phyloP scores from a whole-genome alignment of 2,329 filamentous ascomycete species.

The Penicillium italicum region DNA sequence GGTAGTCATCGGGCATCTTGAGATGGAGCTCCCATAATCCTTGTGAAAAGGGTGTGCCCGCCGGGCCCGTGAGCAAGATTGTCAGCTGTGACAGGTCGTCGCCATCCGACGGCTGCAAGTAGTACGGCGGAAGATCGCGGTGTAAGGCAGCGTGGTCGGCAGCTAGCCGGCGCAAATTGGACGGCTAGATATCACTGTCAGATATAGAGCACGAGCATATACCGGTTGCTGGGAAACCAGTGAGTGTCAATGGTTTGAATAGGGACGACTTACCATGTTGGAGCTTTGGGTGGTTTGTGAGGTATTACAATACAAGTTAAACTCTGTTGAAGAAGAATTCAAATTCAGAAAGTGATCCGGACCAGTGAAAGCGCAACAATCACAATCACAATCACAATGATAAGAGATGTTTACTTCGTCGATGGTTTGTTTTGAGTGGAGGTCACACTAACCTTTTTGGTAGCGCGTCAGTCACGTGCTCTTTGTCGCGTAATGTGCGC shows the following conservation, averaged over 20 bases:
- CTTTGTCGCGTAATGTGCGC: constrained; percentile 6
- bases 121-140: constrained; percentile 58
- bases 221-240: constrained; percentile 5
- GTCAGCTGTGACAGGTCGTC: constrained; percentile 58
- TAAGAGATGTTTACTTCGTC: constrained; percentile 23
- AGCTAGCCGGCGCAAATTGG: constrained; percentile 55
- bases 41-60: constrained; percentile 56
- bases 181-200: constrained; percentile 26
- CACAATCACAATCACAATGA: constrained; percentile 8
- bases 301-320: neutral
- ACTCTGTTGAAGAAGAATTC: neutral
- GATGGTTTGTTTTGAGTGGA: constrained; percentile 18
- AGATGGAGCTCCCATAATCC: constrained; percentile 60
- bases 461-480: constrained; percentile 16
- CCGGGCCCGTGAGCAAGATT: constrained; percentile 57
- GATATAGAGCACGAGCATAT: neutral
- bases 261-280: constrained; percentile 20
- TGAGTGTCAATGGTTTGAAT: neutral
- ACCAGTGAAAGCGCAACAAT: neutral
- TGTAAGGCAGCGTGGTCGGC: constrained; percentile 58
- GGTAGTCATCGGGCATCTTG: constrained; percentile 57
- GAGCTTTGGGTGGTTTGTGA: neutral
- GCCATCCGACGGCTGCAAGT: constrained; percentile 52
- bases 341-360: neutral
- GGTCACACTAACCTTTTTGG: constrained; percentile 16